Percentiles rank a stretch among this genome's conserved stretches.
phyloP scores from a whole-genome alignment of 1,139 yeast species.

The Hemisphaericaspora lyxosophila region DNA sequence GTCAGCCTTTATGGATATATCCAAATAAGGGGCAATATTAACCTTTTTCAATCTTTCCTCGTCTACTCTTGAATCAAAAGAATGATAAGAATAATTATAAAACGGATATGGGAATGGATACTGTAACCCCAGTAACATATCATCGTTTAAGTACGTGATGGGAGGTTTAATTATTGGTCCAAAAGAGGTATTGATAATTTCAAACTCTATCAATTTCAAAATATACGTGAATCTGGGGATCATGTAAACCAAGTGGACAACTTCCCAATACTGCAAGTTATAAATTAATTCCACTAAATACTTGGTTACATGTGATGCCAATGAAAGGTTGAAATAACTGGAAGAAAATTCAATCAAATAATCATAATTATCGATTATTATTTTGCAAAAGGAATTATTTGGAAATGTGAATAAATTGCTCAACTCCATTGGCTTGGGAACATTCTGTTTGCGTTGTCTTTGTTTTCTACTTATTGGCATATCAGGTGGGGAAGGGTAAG shows the following conservation, averaged over 20 bases:
- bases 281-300: constrained; percentile 42
- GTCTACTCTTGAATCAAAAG: constrained; percentile 30
- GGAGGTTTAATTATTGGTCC: constrained; percentile 47
- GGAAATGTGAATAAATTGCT: constrained; percentile 20
- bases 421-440: constrained; percentile 7
- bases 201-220: constrained; percentile 36
- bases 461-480: constrained; percentile 6
- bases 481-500: constrained; percentile 1
- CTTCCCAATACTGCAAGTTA: constrained; percentile 46
- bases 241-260: constrained; percentile 38
- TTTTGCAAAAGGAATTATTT: constrained; percentile 35
- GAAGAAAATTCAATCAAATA: constrained; percentile 30
- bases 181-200: constrained; percentile 36
- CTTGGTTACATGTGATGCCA: constrained; percentile 40
- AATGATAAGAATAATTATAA: constrained; percentile 46
- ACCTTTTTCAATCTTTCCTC: constrained; percentile 29
- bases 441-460: constrained; percentile 7
- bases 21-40: constrained; percentile 37
- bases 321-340: constrained; percentile 37
- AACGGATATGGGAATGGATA: constrained; percentile 51
- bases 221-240: constrained; percentile 37
- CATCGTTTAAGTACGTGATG: constrained; percentile 33
- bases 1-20: constrained; percentile 31
- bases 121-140: constrained; percentile 43
- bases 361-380: constrained; percentile 41